These are phyloP conservation scores for Hypoxylon fragiforme DNA, from an alignment of 495 filamentous ascomycete species.

Conservation along the genomic window DNA sequence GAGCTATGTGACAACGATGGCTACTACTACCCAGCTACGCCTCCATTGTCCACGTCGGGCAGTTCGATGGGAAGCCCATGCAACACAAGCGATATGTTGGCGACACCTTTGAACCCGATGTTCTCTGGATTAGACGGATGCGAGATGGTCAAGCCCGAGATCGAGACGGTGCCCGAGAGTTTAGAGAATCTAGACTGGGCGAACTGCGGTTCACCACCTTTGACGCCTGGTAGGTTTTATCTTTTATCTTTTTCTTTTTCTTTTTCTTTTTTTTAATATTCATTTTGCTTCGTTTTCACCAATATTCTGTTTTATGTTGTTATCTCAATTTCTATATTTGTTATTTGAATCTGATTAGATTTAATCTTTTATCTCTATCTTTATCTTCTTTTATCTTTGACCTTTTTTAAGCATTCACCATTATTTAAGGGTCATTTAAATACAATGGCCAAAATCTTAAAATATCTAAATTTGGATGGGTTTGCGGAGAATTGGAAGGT, in stretches of 20 bases:
- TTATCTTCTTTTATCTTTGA: too few species aligned
- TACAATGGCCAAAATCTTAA: constrained; percentile 1
- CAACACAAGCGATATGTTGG: constrained; percentile 73
- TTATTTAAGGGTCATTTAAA: not conserved
- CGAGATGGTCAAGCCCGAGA: constrained; percentile 80
- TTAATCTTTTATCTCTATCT: too few species aligned
- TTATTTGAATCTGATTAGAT: not conserved
- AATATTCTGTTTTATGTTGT: too few species aligned
- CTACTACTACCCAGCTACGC: constrained; percentile 82
- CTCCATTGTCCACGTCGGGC: constrained; percentile 80
- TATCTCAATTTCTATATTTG: not conserved
- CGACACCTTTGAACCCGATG: constrained; percentile 79
- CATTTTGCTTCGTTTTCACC: not conserved
- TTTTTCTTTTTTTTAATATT: constrained; percentile 23
- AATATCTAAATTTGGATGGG: constrained; percentile 10
- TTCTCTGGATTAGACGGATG: constrained; percentile 75
- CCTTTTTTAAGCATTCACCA: not conserved
- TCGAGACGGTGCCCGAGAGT: constrained; percentile 74
- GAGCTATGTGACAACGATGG: constrained; percentile 68
- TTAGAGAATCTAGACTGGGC: constrained; percentile 78
- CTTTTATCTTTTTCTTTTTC: constrained; percentile 25
- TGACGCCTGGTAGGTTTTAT: constrained; percentile 85
- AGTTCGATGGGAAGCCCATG: constrained; percentile 83
- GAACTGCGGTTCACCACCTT: constrained; percentile 75
- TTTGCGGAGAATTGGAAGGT: too few species aligned